Conservation (phyloP, 106 monocot genomes). For the Vanilla planifolia region DNA sequence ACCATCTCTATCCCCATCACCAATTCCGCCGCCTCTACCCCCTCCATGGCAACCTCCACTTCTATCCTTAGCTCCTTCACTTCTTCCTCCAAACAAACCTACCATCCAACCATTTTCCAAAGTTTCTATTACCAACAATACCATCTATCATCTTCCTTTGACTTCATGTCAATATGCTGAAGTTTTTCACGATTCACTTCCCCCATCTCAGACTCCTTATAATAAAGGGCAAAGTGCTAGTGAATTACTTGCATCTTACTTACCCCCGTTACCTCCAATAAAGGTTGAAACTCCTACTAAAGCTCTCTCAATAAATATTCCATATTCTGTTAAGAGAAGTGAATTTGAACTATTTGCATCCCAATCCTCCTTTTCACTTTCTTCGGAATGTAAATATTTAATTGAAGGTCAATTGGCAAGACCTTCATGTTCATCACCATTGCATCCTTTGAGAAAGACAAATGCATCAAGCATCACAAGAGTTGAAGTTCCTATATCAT, state of each 20-base stretch:
- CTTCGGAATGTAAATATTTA: background rate
- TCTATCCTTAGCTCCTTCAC: background rate
- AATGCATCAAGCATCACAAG: background rate
- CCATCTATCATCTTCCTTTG: background rate
- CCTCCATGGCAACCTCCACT: constrained; percentile 14
- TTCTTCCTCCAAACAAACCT: too few relatives aligned
- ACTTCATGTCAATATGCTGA: background rate
- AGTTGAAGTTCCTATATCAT: background rate
- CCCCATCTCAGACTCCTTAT: constrained; percentile 16
- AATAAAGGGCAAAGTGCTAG: constrained; percentile 3
- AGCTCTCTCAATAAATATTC: background rate
- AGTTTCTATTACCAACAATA: background rate
- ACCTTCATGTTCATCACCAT: background rate
- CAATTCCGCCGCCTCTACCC: background rate
- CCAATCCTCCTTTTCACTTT: constrained; percentile 5
- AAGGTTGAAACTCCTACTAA: background rate
- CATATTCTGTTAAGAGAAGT: background rate
- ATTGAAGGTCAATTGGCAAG: background rate
- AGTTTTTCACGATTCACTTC: background rate
- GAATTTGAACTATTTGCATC: constrained; percentile 6
- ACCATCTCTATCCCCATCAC: constrained; percentile 1
- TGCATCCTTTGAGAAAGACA: background rate
- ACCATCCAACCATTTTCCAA: background rate
- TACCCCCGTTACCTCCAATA: constrained; percentile 8
- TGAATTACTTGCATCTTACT: constrained; percentile 3